Conservation (phyloP, 2,329 filamentous ascomycete species). For the Escovopsis sp. region DNA sequence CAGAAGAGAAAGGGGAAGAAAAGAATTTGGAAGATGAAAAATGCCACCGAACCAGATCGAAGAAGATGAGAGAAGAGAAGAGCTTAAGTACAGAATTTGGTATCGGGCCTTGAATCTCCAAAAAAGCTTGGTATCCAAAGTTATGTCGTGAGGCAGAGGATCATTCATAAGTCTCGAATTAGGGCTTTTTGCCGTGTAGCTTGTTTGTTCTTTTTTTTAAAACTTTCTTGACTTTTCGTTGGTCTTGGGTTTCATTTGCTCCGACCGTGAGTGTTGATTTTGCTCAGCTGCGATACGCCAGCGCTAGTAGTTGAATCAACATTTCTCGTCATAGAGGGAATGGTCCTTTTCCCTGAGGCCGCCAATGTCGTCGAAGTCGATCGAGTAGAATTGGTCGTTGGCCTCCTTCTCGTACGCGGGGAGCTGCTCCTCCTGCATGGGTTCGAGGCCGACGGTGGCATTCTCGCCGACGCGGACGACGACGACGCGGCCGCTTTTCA, state of each 20-base stretch:
- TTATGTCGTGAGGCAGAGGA: constrained; percentile 7
- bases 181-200: constrained; percentile 1
- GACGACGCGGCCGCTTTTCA: constrained; percentile 74
- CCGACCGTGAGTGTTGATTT: no score
- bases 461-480: constrained; percentile 83
- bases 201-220: not conserved
- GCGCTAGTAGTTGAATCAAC: not conserved
- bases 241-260: no score
- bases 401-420: constrained; percentile 81
- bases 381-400: constrained; percentile 70
- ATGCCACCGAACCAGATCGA: constrained; percentile 1
- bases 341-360: constrained; percentile 81
- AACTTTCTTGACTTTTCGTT: not conserved
- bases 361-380: constrained; percentile 89
- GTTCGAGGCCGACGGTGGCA: constrained; percentile 74
- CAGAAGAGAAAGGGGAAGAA: no score
- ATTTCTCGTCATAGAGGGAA: constrained; percentile 23
- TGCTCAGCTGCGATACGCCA: no score
- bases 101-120: constrained; percentile 5
- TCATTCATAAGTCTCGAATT: constrained; percentile 2
- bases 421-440: constrained; percentile 63
- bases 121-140: constrained; percentile 6
- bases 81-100: constrained; percentile 4
- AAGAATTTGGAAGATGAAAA: no score
- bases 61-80: constrained; percentile 2